Base-by-base conservation (phyloP, 2,329 filamentous ascomycete species). In the Kalmusia sp. region DNA sequence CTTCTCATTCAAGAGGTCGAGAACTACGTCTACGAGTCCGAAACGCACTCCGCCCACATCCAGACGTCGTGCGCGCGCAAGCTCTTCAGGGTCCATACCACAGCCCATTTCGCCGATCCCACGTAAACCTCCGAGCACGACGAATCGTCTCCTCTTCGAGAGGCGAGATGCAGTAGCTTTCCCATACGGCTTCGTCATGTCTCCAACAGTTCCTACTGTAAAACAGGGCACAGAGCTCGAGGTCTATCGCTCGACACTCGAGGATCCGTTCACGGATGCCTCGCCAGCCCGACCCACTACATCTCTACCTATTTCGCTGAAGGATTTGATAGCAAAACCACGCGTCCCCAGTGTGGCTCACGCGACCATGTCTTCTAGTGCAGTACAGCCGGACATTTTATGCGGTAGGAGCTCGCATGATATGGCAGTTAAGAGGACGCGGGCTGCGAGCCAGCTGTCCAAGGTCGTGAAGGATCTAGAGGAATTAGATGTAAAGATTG, bases 21-120 rank as follows among this genome's bases (percentile, higher is more conserved):
- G 40, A 25, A 21, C 38, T 8, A 19, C 14, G 12, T 54, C 51
- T 8, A 15, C 33, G 2, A 49, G 15, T 41, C 27, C 31, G 30
- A 52, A 31, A 15, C 40, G 8, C n/a, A 24, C n/a, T 1, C 4
- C 30, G 6, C 12, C 24, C 25, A 38, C 35, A 19, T 31, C 15
- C 5, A 11, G 14, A 38, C 44, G 47, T 3, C 43, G 33, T 6
- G 25, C 27, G 34, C 39, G 44, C n/a, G 17, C 57, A 19, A 40
- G 17, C 19, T 57, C 48, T 27, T 49, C 50, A 14, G 38, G 24
- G 15, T 35, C 35, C 15, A 52, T 15, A 8, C 12, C 24, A 3
- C 41, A 45, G 14, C 54, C 41, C 6, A 41, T 52, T 11, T 51
- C 50, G 39, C 54, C 51, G 19, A 45, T 45, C 17, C 54, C 57